Percentiles rank a stretch among this genome's conserved stretches.
These are phyloP conservation scores for Eucalyptus sp. DNA, from an alignment of 345 rosid genomes.

Conservation along the genomic window DNA sequence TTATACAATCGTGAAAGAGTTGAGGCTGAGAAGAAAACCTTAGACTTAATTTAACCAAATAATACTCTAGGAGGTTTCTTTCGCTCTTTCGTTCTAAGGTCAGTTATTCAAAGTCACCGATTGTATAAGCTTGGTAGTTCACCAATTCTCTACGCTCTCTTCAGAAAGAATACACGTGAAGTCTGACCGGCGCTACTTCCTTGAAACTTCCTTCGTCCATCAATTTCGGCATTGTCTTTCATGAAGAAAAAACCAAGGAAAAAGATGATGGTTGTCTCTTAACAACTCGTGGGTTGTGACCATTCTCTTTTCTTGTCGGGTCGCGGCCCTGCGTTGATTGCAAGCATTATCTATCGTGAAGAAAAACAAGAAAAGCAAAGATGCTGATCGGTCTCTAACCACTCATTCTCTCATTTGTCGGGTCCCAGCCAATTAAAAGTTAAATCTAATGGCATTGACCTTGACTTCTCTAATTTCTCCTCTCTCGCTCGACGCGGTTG, in stretches of 20 bases:
- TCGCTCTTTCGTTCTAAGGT: background rate
- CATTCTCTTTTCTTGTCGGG: background rate
- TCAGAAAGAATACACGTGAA: background rate
- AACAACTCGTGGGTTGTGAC: background rate
- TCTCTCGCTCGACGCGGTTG: background rate
- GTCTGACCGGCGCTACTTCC: background rate
- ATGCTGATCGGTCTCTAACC: background rate
- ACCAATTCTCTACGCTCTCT: background rate
- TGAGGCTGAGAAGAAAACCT: background rate
- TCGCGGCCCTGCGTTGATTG: background rate
- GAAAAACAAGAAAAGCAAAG: background rate
- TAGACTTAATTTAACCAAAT: background rate
- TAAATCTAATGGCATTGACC: background rate
- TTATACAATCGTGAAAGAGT: background rate
- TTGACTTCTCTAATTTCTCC: background rate
- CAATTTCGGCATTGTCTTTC: background rate
- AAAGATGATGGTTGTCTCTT: background rate
- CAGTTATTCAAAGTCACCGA: background rate
- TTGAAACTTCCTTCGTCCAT: background rate
- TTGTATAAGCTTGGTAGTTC: background rate
- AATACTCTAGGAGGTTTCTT: background rate
- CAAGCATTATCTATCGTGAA: background rate
- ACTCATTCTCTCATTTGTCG: background rate
- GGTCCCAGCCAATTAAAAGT: background rate
- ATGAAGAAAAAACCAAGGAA: background rate